These are phyloP conservation scores for Pyrenopolyporus hunteri DNA, from an alignment of 495 filamentous ascomycete species.

Conservation along the genomic window DNA sequence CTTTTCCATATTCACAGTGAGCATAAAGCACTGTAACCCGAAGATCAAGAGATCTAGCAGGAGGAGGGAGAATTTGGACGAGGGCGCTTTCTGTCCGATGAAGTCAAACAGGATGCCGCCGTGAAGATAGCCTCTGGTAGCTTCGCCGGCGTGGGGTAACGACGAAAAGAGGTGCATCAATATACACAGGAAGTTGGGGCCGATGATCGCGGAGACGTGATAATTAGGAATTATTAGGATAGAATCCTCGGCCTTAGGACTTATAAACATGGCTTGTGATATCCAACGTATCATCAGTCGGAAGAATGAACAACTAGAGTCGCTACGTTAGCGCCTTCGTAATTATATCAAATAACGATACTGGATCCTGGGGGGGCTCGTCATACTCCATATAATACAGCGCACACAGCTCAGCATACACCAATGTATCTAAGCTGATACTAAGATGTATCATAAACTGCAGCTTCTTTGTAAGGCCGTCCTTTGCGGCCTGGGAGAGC, in stretches of 20 bases:
- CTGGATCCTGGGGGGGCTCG: neutral
- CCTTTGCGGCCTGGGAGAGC: conserved; percentile 43
- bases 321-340: conserved; percentile 8
- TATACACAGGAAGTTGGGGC: conserved; percentile 74
- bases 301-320: conserved; percentile 74
- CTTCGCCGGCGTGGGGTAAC: conserved; percentile 71
- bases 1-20: conserved; percentile 73
- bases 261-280: conserved; percentile 76
- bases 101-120: conserved; percentile 87
- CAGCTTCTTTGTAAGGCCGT: conserved; percentile 60
- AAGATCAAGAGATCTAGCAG: conserved; percentile 69
- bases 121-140: conserved; percentile 79
- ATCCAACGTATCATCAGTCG: conserved; percentile 72
- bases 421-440: conserved; percentile 76
- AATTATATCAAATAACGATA: neutral
- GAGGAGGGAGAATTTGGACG: conserved; percentile 67
- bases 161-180: conserved; percentile 69
- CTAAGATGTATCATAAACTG: conserved; percentile 73
- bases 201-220: conserved; percentile 72
- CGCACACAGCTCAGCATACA: conserved; percentile 79
- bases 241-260: conserved; percentile 68
- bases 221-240: conserved; percentile 67
- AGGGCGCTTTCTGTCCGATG: conserved; percentile 80
- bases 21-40: conserved; percentile 72
- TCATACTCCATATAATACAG: conserved; percentile 92